These are phyloP conservation scores for Boletus reticulatus DNA, from an alignment of 768 basidiomycete species.

Conservation along the genomic window DNA sequence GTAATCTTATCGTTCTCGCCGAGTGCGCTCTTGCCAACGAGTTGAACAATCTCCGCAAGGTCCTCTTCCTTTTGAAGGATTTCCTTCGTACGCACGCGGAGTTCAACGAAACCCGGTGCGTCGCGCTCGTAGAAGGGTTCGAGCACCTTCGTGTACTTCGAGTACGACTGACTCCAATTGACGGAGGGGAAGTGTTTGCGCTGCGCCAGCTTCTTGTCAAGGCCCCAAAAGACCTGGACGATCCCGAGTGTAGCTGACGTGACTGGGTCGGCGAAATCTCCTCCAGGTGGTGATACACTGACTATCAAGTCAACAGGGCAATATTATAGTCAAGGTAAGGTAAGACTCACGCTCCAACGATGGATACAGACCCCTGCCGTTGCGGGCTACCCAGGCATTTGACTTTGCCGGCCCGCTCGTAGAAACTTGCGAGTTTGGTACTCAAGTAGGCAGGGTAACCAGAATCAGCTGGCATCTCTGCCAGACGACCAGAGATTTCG, in stretches of 20 bases:
- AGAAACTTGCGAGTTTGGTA: conserved; percentile 96
- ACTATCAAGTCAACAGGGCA: conserved; percentile 8
- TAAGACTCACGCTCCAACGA: conserved; percentile 91
- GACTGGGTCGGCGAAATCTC: conserved; percentile 99
- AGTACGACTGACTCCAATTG: conserved; percentile 99
- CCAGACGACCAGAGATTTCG: conserved; percentile 98
- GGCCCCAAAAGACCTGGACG: conserved; percentile 99
- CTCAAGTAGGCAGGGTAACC: conserved; percentile 97
- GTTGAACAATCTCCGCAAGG: conserved; percentile 96
- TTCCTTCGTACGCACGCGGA: conserved; percentile 91
- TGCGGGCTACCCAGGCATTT: conserved; percentile 86
- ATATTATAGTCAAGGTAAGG: neutral
- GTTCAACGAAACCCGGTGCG: conserved; percentile 92
- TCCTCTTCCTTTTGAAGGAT: conserved; percentile 99
- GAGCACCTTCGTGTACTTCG: conserved; percentile 94
- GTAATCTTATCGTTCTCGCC: conserved; percentile 99
- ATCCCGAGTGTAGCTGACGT: conserved; percentile 97
- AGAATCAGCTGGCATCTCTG: conserved; percentile 99
- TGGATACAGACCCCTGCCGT: conserved; percentile 92
- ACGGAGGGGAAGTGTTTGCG: conserved; percentile 99
- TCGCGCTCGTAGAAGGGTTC: conserved; percentile 90
- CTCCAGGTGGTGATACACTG: conserved; percentile 97
- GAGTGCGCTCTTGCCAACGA: conserved; percentile 98
- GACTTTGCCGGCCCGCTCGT: conserved; percentile 97
- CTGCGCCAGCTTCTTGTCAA: conserved; percentile 98